A percentile compares a stretch with the other conserved stretches of the same genome.
Conservation (phyloP, 805 yeast genomes). For the Ogataea pini region DNA sequence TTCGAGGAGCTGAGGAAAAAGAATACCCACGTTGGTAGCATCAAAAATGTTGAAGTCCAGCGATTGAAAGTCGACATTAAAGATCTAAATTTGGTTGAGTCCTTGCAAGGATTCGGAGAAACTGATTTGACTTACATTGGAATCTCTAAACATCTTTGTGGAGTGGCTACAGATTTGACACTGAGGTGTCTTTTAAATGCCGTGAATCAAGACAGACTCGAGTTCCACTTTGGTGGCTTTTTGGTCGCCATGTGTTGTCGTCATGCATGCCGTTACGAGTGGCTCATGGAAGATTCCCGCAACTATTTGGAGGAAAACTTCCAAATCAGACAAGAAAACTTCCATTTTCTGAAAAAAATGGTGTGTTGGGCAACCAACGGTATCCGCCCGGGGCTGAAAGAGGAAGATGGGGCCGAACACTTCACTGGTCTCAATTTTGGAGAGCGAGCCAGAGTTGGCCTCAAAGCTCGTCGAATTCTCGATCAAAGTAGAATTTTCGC, state of each 20-base stretch:
- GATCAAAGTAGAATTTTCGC: slow-evolving; percentile 70
- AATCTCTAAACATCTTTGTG: slow-evolving; percentile 88
- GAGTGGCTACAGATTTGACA: slow-evolving; percentile 90
- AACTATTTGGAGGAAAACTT: slow-evolving; percentile 38
- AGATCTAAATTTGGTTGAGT: slow-evolving; percentile 58
- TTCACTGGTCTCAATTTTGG: slow-evolving; percentile 44
- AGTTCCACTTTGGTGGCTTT: slow-evolving; percentile 46
- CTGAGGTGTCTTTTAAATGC: slow-evolving; percentile 55
- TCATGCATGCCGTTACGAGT: slow-evolving; percentile 71
- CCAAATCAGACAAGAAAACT: slow-evolving; percentile 35
- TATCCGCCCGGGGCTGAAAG: slow-evolving; percentile 40
- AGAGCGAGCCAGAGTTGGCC: slow-evolving; percentile 63
- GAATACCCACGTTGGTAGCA: too few species aligned
- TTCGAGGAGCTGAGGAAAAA: slow-evolving; percentile 28
- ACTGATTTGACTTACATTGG: slow-evolving; percentile 42
- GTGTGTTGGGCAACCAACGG: slow-evolving; percentile 93
- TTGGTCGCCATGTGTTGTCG: slow-evolving; percentile 93
- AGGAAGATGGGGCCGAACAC: slow-evolving; percentile 44
- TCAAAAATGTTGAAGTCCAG: slow-evolving; percentile 21
- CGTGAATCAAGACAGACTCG: slow-evolving; percentile 6
- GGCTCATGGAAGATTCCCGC: slow-evolving; percentile 50
- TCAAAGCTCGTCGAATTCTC: slow-evolving; percentile 66
- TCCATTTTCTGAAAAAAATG: slow-evolving; percentile 51
- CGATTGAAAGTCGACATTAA: slow-evolving; percentile 78
- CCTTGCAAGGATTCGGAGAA: slow-evolving; percentile 35